A percentile compares a stretch with the other conserved stretches of the same genome.
These are phyloP conservation scores for Lasiodiplodia sp. DNA, from an alignment of 2,329 filamentous ascomycete genomes.

Conservation along the genomic window DNA sequence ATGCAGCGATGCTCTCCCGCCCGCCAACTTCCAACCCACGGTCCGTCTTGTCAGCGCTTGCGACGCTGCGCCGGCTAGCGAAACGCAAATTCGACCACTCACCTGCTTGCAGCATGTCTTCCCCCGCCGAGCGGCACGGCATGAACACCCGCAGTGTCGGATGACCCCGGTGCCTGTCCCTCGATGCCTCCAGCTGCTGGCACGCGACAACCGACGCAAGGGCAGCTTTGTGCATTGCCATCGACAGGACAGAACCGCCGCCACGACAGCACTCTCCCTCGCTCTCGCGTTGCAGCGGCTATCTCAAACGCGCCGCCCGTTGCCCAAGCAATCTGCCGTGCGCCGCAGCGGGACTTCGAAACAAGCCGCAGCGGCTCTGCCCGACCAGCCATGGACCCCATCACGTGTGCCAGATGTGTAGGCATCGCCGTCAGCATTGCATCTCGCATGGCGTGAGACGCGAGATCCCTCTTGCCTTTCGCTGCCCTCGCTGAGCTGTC, in stretches of 20 bases:
- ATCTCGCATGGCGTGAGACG: slow-evolving; percentile 18
- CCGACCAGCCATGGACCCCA: not conserved
- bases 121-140: slow-evolving; percentile 3
- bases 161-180: slow-evolving; percentile 15
- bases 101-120: slow-evolving; percentile 17
- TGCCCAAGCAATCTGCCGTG: slow-evolving; percentile 21
- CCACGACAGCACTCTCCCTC: slow-evolving; percentile 11
- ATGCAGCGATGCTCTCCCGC: slow-evolving; percentile 15
- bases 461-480: slow-evolving; percentile 2
- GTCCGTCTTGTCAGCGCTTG: slow-evolving; percentile 4
- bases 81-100: slow-evolving; percentile 11
- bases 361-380: slow-evolving; percentile 21
- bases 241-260: slow-evolving; percentile 15
- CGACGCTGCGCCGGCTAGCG: not conserved
- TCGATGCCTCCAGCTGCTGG: not conserved
- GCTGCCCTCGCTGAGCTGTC: slow-evolving; percentile 5
- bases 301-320: slow-evolving; percentile 11
- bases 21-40: slow-evolving; percentile 2
- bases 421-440: slow-evolving; percentile 8
- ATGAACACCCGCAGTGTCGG: slow-evolving; percentile 18
- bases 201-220: slow-evolving; percentile 16
- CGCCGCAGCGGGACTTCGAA: slow-evolving; percentile 5
- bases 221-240: slow-evolving; percentile 12
- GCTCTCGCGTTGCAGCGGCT: slow-evolving; percentile 5
- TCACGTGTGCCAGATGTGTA: not conserved